Evolutionary conservation across 495 filamentous ascomycete species (phyloP), one percentile per base, ranked within the genome.

Genomic region (Tuber borchii): DNA sequence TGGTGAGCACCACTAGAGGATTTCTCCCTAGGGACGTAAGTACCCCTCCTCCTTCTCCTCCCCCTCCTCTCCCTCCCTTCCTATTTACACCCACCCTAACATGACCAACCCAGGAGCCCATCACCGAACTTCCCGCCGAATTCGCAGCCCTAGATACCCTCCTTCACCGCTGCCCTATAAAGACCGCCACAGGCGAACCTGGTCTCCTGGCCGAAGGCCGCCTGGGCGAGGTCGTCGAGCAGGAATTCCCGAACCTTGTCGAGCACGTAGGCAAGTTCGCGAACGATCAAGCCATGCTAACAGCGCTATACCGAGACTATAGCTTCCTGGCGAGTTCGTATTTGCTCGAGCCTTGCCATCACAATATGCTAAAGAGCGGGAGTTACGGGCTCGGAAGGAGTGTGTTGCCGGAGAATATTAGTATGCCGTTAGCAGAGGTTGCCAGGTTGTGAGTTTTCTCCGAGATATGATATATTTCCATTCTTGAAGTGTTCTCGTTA

Each of bases 291-390:
- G 90, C 90, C 26, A 85, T 91, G 43, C 87, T 95, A 86, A 93
- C 92, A 82, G 94, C 93, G 42, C 85, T 95, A 73, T 97, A 96
- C 84, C 86, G 94, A 39, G 94, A 97, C 85, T 97, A 97, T 83
- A 91, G 91, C 40, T 97, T 96, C 85, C 85, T 97, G 5, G 92
- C 93, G 1, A 94, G 92, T 20, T 91, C 93, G 0, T 97, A 95
- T 82, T 86, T 97, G 22, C 88, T 97, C n/a, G 94, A 97, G 86
- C 94, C 94, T n/a, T 97, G 94, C 84, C 93, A 94, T 85, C 86
- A 91, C 85, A 87, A 91, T 79, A 90, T 88, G 79, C 83, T 90
- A 73, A 87, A 87, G 40, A 80, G 71, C 42, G 84, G 85, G 26
- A 91, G 89, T 0, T 97, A 96, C 82, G 93, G 93, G 0, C 85